These are phyloP conservation scores for Scheffersomyces lignosus DNA, from an alignment of 805 yeast species.

Conservation along the genomic window DNA sequence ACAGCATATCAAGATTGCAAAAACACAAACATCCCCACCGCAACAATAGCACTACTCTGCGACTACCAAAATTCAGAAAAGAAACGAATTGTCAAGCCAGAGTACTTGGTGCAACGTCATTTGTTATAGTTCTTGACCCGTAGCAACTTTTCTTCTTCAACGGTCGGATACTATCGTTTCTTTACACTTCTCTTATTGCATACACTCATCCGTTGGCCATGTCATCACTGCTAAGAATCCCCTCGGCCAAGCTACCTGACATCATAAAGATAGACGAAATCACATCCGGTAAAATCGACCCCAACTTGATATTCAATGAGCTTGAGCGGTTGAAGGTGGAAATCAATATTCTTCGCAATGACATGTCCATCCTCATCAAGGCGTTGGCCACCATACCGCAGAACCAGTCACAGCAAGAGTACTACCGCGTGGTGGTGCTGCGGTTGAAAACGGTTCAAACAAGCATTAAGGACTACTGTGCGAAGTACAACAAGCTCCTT, in stretches of 20 bases:
- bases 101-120: too few relatives aligned
- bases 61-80: too few relatives aligned
- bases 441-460: slow-evolving; percentile 37
- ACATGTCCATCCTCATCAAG: slow-evolving; percentile 37
- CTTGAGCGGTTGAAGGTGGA: slow-evolving; percentile 43
- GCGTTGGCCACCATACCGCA: slow-evolving; percentile 36
- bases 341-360: slow-evolving; percentile 40
- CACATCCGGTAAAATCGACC: slow-evolving; percentile 41
- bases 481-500: slow-evolving; percentile 43
- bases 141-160: too few relatives aligned
- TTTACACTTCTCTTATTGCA: too few relatives aligned
- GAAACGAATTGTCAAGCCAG: too few relatives aligned
- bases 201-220: too few relatives aligned
- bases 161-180: too few relatives aligned
- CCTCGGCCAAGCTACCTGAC: slow-evolving; percentile 25
- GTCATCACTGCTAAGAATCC: too few relatives aligned
- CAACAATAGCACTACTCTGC: too few relatives aligned
- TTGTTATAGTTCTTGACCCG: too few relatives aligned
- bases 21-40: too few relatives aligned
- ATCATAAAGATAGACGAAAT: slow-evolving; percentile 43
- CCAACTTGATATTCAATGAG: slow-evolving; percentile 43
- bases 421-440: slow-evolving; percentile 35
- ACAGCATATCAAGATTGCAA: too few relatives aligned
- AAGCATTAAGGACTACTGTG: slow-evolving; percentile 43
- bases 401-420: slow-evolving; percentile 35